phyloP scores from a whole-genome alignment of 305 asterid genomes.

The Lippia alba region DNA sequence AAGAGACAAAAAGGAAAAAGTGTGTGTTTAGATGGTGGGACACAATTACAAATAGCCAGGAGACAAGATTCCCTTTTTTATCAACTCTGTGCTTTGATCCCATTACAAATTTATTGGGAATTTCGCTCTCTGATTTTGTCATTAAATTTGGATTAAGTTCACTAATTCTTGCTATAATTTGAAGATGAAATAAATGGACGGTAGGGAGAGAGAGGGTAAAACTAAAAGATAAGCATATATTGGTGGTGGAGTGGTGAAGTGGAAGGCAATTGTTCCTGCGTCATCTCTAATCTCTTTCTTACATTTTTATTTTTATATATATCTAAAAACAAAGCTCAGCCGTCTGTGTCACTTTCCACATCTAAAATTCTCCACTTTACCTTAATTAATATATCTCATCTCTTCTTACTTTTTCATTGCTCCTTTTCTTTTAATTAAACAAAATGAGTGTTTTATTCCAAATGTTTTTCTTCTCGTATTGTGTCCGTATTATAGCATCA shows the following conservation, averaged over 20 bases:
- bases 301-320: not conserved
- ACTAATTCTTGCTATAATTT: too few species aligned
- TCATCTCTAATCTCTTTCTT: conserved; percentile 42
- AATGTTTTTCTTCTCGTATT: too few species aligned
- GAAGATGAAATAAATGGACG: not conserved
- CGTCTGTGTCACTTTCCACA: conserved; percentile 35
- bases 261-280: conserved; percentile 48
- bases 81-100: conserved; percentile 33
- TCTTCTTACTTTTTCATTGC: too few species aligned
- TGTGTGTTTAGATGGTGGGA: conserved; percentile 36
- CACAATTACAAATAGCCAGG: conserved; percentile 32
- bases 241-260: conserved; percentile 41
- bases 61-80: conserved; percentile 35
- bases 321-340: conserved; percentile 11
- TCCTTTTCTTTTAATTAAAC: too few species aligned
- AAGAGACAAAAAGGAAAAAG: not conserved
- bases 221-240: conserved; percentile 7
- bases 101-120: conserved; percentile 35
- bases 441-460: too few species aligned
- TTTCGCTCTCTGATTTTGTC: conserved; percentile 22
- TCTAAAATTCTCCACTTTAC: conserved; percentile 19
- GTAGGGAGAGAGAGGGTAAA: not conserved
- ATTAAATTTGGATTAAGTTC: not conserved
- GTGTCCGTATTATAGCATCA: too few species aligned
- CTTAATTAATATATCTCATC: not conserved